Evolutionary conservation across 768 basidiomycete species (phyloP), one percentile per base, ranked within the genome.

Genomic region (Collybiopsis confluens): DNA sequence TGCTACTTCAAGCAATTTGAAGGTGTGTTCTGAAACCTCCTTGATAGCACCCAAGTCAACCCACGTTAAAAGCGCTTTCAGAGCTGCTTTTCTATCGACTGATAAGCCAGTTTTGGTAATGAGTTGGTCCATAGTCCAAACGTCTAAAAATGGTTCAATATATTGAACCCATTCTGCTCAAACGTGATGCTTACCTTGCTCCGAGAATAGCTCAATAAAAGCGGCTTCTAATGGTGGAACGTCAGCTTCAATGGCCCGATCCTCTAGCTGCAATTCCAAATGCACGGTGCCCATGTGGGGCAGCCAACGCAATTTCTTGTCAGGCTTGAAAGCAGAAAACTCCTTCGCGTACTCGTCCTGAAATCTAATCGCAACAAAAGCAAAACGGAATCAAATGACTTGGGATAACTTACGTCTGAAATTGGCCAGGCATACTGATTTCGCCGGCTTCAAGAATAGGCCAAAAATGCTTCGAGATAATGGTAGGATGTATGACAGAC

Each of bases 401-500:
- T 56, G 41, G 57, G 53, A 26, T 55, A 28, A 35, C 86, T 43
- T 62, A 96, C 95, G 69, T 68, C 60, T 82, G 80, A 63, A 97
- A 85, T 65, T 92, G 91, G 2, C 91, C 90, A 0, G 95, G 92
- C 79, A 98, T 87, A 40, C 75, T 66, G 54, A 97, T 76, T 15
- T 79, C 79, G 53, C 82, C 82, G 2, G 86, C 71, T 61, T 90
- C 88, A 23, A 97, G 74, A 1, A 85, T 71, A 0, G 97, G 97
- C 97, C 97, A 99, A 70, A 98, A 99, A 61, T 96, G 86, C 11
- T 85, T 81, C 10, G 97, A 98, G 36, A 98, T 88, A 61, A 99
- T 86, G 1, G 87, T 89, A 1, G 95, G 91, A 62, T 95, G 92
- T 2, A 98, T 72, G 15, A 83, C 73, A 5, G 82, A 82, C 86